Percentiles rank a stretch among this genome's conserved stretches.
phyloP scores from a whole-genome alignment of 2,329 filamentous ascomycete species.

The Sphaerulina populicola region DNA sequence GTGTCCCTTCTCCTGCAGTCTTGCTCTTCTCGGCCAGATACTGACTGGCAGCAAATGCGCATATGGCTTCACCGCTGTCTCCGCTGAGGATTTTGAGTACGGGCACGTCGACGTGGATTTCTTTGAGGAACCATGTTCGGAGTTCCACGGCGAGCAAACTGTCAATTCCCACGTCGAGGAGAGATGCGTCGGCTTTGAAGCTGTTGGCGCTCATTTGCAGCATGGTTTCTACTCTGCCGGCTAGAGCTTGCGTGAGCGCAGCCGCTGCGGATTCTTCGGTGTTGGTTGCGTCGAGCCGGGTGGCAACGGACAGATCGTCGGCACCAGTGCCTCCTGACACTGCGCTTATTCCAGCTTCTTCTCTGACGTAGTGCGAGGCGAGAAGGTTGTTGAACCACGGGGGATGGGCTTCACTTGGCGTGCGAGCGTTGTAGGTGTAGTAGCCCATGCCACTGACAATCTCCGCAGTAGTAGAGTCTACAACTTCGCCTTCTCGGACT shows the following conservation, averaged over 20 bases:
- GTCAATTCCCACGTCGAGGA: slow-evolving; percentile 33
- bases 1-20: not conserved
- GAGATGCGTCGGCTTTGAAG: slow-evolving; percentile 12
- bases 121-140: slow-evolving; percentile 45
- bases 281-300: slow-evolving; percentile 11
- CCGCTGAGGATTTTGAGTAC: slow-evolving; percentile 38
- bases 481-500: slow-evolving; percentile 10
- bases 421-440: slow-evolving; percentile 13
- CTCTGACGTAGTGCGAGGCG: slow-evolving; percentile 16
- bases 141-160: slow-evolving; percentile 37
- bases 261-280: slow-evolving; percentile 10
- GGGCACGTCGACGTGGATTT: slow-evolving; percentile 40
- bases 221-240: slow-evolving; percentile 14
- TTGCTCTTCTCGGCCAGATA: slow-evolving; percentile 15
- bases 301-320: slow-evolving; percentile 7
- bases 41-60: slow-evolving; percentile 13
- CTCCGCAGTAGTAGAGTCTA: slow-evolving; percentile 15
- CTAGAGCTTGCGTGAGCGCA: slow-evolving; percentile 13
- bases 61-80: slow-evolving; percentile 12
- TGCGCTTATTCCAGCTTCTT: slow-evolving; percentile 7
- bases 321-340: slow-evolving; percentile 3
- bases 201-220: slow-evolving; percentile 14
- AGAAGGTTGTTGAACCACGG: slow-evolving; percentile 17
- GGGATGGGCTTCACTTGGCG: slow-evolving; percentile 12
- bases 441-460: slow-evolving; percentile 16